Conservation (phyloP, 345 rosid genomes). For the Corchorus capsularis region DNA sequence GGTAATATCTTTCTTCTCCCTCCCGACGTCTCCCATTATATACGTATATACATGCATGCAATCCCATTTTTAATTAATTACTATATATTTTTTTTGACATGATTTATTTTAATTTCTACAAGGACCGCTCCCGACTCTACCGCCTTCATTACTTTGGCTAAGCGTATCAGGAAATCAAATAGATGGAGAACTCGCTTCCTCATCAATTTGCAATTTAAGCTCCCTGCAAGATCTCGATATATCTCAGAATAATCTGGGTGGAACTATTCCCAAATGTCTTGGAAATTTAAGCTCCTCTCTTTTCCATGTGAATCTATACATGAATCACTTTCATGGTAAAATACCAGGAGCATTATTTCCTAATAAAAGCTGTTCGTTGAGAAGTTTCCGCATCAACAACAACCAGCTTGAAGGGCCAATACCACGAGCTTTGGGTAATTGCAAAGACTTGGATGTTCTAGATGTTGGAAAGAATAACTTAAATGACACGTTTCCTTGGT, state of each 20-base stretch:
- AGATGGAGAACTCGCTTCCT: neutral
- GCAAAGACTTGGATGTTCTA: conserved; percentile 8
- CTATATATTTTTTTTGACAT: no score
- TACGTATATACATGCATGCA: no score
- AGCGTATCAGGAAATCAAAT: neutral
- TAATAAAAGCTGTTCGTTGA: neutral
- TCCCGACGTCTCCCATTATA: no score
- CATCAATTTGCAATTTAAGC: neutral
- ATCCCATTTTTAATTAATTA: no score
- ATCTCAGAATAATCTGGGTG: neutral
- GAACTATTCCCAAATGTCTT: neutral
- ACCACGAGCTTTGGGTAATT: conserved; percentile 15
- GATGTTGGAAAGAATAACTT: conserved; percentile 18
- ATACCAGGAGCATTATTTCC: no score
- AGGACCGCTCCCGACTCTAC: neutral
- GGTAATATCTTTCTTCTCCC: no score
- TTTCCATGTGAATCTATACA: no score
- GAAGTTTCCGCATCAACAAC: conserved; percentile 5
- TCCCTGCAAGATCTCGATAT: neutral
- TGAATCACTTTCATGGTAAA: no score
- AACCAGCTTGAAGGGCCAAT: conserved; percentile 23
- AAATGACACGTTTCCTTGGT: conserved; percentile 17
- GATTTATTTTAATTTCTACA: no score
- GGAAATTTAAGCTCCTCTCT: neutral
- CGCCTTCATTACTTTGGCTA: neutral